phyloP scores from a whole-genome alignment of 2,329 filamentous ascomycete genomes.

The Hymenoscyphus fructigenus region DNA sequence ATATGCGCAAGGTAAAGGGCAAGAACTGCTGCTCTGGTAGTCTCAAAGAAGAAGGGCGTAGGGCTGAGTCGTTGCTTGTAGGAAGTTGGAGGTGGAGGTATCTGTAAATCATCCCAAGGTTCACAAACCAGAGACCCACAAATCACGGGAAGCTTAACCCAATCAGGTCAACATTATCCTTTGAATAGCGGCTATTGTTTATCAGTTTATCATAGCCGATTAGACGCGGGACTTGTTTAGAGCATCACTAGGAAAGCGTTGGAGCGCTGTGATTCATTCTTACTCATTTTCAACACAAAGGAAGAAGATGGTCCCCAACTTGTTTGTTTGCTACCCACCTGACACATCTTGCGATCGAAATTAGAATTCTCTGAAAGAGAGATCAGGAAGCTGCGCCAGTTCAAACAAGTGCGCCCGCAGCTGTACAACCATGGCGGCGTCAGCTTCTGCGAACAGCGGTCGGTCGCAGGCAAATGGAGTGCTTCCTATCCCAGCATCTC shows the following conservation, averaged over 20 bases:
- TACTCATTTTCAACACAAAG: background rate
- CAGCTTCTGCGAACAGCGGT: conserved; percentile 29
- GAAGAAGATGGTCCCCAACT: background rate
- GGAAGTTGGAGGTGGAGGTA: background rate
- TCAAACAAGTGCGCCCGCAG: background rate
- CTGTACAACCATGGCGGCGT: conserved; percentile 26
- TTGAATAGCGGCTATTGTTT: too few relatives aligned
- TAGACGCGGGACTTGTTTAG: too few relatives aligned
- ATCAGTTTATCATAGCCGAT: too few relatives aligned
- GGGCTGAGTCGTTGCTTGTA: background rate
- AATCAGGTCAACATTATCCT: too few relatives aligned
- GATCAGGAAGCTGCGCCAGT: background rate
- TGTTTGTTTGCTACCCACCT: too few relatives aligned
- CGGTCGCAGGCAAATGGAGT: conserved; percentile 50
- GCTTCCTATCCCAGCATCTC: conserved; percentile 48
- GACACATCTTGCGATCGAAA: background rate
- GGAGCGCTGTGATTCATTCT: background rate
- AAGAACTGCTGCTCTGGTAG: background rate
- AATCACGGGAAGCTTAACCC: background rate
- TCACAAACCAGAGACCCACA: background rate
- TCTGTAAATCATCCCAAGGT: background rate
- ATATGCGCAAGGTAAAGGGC: background rate
- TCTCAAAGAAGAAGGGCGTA: background rate
- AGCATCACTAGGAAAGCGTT: too few relatives aligned
- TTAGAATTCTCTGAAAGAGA: background rate